These are phyloP conservation scores for Phialophora expanda DNA, from an alignment of 2,329 filamentous ascomycete species.

Conservation along the genomic window DNA sequence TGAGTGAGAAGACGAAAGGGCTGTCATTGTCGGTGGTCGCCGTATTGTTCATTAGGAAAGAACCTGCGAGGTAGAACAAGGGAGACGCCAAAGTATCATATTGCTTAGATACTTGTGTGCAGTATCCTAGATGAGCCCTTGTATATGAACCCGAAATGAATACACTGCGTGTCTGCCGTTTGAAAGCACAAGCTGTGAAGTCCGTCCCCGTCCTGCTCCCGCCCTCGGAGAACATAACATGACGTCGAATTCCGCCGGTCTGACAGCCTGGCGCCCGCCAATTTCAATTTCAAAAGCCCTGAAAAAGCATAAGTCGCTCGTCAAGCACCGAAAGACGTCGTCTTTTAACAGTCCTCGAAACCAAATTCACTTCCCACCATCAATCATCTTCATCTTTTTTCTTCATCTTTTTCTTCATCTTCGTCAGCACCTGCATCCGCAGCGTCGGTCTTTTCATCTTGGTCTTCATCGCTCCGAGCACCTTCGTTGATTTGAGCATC, in stretches of 20 bases:
- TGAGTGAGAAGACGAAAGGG: constrained; percentile 18
- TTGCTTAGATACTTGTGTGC: constrained; percentile 7
- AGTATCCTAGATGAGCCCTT: constrained; percentile 4
- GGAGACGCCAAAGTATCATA: constrained; percentile 19
- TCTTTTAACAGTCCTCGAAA: neutral
- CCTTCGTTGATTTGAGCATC: constrained; percentile 1
- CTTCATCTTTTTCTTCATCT: neutral
- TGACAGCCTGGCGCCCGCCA: neutral
- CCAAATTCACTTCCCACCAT: neutral
- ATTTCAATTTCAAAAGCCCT: neutral
- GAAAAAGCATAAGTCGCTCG: neutral
- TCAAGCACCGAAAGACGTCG: neutral
- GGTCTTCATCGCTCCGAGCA: neutral
- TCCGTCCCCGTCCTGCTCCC: neutral
- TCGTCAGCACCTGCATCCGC: neutral
- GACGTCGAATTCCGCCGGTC: neutral
- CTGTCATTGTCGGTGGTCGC: constrained; percentile 24
- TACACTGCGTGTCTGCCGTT: neutral
- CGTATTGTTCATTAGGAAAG: constrained; percentile 22
- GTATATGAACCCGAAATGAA: neutral
- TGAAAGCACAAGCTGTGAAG: neutral
- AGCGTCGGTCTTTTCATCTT: neutral
- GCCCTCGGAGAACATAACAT: neutral
- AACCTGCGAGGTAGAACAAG: constrained; percentile 4
- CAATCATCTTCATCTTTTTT: neutral